Evolutionary conservation across 2,329 filamentous ascomycete genomes (phyloP), one percentile per base, ranked within the genome.

Genomic region (Diaporthe nobilis): DNA sequence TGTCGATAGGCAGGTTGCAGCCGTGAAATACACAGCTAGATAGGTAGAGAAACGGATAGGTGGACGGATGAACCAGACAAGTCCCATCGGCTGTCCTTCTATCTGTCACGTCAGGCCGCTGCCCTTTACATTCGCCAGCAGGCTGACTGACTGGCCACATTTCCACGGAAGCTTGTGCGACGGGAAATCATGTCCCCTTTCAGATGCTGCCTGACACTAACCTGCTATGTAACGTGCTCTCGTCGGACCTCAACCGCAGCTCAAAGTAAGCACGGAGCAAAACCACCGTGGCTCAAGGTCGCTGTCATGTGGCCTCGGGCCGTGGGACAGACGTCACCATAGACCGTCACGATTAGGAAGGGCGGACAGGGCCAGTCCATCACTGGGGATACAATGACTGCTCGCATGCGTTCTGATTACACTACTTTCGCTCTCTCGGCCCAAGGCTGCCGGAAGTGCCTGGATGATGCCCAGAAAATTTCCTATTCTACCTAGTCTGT

Each of bases 401-500:
- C 55, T 70, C 34, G 31, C n/a, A 20, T 42, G 65, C 37, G 47
- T 49, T 55, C 65, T 5, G 22, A 55, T 70, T 70, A 70, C 49
- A 70, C 65, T 55, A 39, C n/a, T 58, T 60, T 60, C 39, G 55
- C 49, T 55, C 34, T 25, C 34, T 68, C 31, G 47, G 12, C 10
- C 20, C 47, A 53, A 22, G 12, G 34, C 63, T 68, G 47, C 63
- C 31, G n/a, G 4, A 15, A 37, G 31, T 47, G 47, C 47, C 47
- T 53, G 20, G 9, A 55, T 31, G 31, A 42, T 55, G 34, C 49
- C 65, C 65, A 9, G 3, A 42, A 70, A 49, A 12, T 28, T 55
- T 70, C 65, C 34, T 70, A 70, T 55, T 70, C 65, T 70, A 70
- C 65, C 65, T 70, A 70, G 65, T 70, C 65, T 70, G 65, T 42